Evolutionary conservation across 2,329 filamentous ascomycete species (phyloP).

Genomic region (Paraphoma chrysanthemicola): DNA sequence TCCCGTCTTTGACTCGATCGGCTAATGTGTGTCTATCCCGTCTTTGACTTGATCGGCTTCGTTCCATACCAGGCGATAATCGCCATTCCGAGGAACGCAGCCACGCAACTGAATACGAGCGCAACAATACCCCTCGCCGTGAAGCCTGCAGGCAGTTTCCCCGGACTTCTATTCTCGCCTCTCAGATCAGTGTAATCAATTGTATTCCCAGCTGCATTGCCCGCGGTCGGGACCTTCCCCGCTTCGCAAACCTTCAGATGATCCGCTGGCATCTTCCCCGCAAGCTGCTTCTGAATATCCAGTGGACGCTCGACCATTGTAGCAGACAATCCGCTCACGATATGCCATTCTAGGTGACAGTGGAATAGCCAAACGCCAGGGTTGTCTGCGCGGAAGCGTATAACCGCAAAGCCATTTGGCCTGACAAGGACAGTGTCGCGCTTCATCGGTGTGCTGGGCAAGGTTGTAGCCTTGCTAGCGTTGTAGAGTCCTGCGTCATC

Average conservation of each 20-base stretch:
- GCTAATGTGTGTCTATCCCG: constrained; percentile 1
- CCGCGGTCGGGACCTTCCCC: constrained; percentile 58
- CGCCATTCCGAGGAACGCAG: constrained; percentile 71
- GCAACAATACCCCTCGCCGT: constrained; percentile 75
- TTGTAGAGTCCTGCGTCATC: constrained; percentile 57
- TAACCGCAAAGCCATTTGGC: constrained; percentile 62
- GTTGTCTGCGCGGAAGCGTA: constrained; percentile 64
- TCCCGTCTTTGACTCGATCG: constrained; percentile 1
- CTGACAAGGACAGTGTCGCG: constrained; percentile 63
- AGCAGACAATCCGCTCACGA: constrained; percentile 57
- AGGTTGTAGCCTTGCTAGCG: constrained; percentile 26
- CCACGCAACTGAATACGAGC: constrained; percentile 73
- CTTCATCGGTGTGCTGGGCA: constrained; percentile 51
- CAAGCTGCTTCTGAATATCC: constrained; percentile 63
- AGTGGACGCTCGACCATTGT: constrained; percentile 60
- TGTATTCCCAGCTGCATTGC: constrained; percentile 80
- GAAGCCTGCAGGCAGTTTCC: constrained; percentile 71
- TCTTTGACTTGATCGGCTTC: constrained; percentile 33
- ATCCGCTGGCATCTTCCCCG: constrained; percentile 66
- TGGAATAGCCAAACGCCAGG: constrained; percentile 45
- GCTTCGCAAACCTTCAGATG: constrained; percentile 67
- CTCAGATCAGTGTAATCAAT: constrained; percentile 64
- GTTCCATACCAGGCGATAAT: constrained; percentile 73
- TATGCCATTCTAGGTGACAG: constrained; percentile 49
- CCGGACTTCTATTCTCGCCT: constrained; percentile 61